Evolutionary conservation across 148 eudicot genomes (phyloP).

Genomic region (Cornus controversa): DNA sequence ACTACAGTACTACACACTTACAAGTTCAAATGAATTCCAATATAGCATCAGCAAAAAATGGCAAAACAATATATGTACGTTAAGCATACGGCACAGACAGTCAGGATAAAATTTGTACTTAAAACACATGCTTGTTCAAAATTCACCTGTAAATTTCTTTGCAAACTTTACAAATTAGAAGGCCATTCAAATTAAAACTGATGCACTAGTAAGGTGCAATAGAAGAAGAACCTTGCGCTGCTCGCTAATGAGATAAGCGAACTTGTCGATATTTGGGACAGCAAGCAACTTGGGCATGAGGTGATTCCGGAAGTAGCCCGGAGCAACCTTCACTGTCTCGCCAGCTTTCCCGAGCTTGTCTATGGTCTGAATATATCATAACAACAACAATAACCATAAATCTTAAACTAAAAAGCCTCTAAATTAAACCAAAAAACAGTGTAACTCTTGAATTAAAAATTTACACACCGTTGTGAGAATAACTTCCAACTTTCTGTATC

Average conservation of each 20-base stretch:
- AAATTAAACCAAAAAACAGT: not conserved
- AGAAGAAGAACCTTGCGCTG: conserved; percentile 69
- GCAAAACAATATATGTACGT: not conserved
- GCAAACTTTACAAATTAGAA: not conserved
- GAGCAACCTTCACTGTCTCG: conserved; percentile 89
- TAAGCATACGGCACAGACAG: not conserved
- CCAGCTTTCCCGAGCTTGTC: conserved; percentile 94
- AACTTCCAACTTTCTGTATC: conserved; percentile 79
- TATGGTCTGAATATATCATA: conserved; percentile 44
- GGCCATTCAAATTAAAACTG: not conserved
- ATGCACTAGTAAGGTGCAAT: not conserved
- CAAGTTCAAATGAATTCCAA: not conserved
- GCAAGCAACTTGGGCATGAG: conserved; percentile 94
- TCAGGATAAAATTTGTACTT: too few relatives aligned
- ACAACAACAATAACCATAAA: not conserved
- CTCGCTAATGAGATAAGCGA: conserved; percentile 66
- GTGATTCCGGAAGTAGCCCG: conserved; percentile 88
- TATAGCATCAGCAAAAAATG: not conserved
- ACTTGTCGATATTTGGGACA: conserved; percentile 90
- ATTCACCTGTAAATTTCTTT: not conserved
- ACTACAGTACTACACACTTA: too few relatives aligned
- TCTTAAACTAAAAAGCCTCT: conserved; percentile 5
- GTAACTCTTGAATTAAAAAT: too few relatives aligned
- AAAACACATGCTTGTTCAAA: not conserved
- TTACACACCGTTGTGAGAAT: conserved; percentile 73